Base-by-base conservation (phyloP, 805 yeast genomes). In the Pichia cephalocereana region DNA sequence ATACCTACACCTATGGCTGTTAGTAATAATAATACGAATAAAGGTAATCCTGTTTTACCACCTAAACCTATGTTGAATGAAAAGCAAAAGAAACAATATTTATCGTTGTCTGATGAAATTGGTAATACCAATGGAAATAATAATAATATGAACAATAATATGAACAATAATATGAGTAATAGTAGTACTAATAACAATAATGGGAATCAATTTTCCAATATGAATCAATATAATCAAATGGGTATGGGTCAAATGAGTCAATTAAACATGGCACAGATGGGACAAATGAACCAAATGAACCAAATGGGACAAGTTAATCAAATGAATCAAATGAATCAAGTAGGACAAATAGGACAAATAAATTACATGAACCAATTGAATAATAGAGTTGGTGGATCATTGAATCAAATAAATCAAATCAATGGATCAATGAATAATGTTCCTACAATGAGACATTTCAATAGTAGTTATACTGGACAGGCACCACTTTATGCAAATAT, bases 1-100 rank as follows among this genome's bases (percentile, higher is more conserved):
- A 14, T 34, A 7, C 37, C 37, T 14, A 8, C 37, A 14, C 37
- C 37, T 15, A 10, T 34, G 12, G 37, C 37, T 10, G 18, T 14
- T 34, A 34, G 8, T 15, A 34, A 14, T 15, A 12, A 34, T 34
- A 40, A 9, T 14, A 12, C 40, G 3, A 28, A 10, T n/a, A 45
- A 18, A 7, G 30, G 12, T 28, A 56, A 34, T 15, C 67, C 67
- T 7, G 48, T 51, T 3, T 48, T 63, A 36, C 68, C 67, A 6
- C 67, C 66, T 0, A 64, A 63, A 44, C 68, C 68, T 9, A 10
- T 53, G 6, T 47, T 63, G 30, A 63, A 52, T 49, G 57, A 54
- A 15, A 51, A 57, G 12, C 67, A 63, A 44, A 54, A 57, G 31
- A 61, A 62, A 46, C 63, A 61, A 34, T 59, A 56, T 47, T 49